These are phyloP conservation scores for Fusarium pilosicola DNA, from an alignment of 2,329 filamentous ascomycete species.

Conservation along the genomic window DNA sequence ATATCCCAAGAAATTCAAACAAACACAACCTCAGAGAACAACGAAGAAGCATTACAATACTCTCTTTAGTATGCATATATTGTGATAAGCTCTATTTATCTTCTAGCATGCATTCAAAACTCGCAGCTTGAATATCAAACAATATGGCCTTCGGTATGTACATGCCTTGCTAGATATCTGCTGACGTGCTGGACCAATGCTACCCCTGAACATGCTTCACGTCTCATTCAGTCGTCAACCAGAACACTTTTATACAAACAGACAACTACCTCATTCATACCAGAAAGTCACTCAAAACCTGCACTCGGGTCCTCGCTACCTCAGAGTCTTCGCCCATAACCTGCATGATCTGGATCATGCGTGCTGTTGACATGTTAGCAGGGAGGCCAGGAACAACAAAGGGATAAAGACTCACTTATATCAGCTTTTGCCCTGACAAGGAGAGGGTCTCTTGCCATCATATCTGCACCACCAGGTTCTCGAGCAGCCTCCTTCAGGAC, in stretches of 20 bases:
- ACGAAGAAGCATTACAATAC: background rate
- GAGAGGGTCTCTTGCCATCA: conserved; percentile 63
- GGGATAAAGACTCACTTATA: conserved; percentile 61
- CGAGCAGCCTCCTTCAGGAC: conserved; percentile 63
- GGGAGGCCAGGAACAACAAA: background rate
- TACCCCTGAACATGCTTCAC: background rate
- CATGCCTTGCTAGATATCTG: background rate
- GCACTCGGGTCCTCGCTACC: conserved; percentile 67
- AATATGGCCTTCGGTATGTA: conserved; percentile 4
- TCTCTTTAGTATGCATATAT: background rate
- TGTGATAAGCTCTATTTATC: conserved; percentile 10
- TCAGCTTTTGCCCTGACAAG: conserved; percentile 69
- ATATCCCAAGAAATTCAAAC: conserved; percentile 22
- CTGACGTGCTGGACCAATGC: background rate
- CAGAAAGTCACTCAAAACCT: conserved; percentile 66
- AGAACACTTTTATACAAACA: background rate
- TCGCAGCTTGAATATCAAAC: background rate
- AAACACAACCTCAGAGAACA: background rate
- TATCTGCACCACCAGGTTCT: conserved; percentile 58
- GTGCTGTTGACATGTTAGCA: conserved; percentile 51
- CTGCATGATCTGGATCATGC: conserved; percentile 73
- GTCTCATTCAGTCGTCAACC: conserved; percentile 22
- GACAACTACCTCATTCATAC: background rate
- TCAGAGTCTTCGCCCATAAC: conserved; percentile 68
- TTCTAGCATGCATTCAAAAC: background rate